phyloP scores from a whole-genome alignment of 371 early-diverging fungal species.

The Rhizopus arrhizus region DNA sequence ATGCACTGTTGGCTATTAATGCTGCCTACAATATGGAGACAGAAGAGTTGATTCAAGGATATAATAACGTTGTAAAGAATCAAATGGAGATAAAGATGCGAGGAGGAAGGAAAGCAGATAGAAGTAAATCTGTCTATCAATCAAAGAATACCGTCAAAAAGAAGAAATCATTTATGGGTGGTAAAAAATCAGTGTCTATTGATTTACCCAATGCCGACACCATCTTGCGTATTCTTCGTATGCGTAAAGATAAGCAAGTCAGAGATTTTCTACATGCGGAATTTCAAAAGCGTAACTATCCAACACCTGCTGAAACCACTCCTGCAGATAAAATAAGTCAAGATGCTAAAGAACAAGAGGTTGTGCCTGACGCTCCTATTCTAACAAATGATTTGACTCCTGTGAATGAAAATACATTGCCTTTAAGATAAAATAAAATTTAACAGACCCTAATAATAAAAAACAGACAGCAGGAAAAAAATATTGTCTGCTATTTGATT shows the following conservation, averaged over 20 bases:
- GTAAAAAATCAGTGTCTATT: slow-evolving; percentile 27
- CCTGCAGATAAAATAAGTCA: slow-evolving; percentile 7
- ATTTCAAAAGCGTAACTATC: slow-evolving; percentile 44
- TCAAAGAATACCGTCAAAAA: slow-evolving; percentile 43
- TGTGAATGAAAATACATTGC: slow-evolving; percentile 15
- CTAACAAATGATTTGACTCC: slow-evolving; percentile 28
- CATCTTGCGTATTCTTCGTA: slow-evolving; percentile 56
- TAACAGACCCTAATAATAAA: too few relatives aligned
- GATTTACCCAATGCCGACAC: slow-evolving; percentile 56
- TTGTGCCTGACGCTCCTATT: slow-evolving; percentile 19
- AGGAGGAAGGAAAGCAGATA: slow-evolving; percentile 45
- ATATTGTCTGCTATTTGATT: too few relatives aligned
- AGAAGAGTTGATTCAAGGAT: slow-evolving; percentile 65
- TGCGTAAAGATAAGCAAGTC: slow-evolving; percentile 52
- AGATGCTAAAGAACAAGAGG: slow-evolving; percentile 8
- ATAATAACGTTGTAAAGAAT: slow-evolving; percentile 49
- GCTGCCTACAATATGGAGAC: slow-evolving; percentile 65
- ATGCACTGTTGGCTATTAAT: slow-evolving; percentile 62
- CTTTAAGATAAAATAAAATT: slow-evolving; percentile 11
- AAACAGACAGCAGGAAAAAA: too few relatives aligned
- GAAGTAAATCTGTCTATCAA: slow-evolving; percentile 48
- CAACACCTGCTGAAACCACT: slow-evolving; percentile 13
- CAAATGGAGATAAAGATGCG: slow-evolving; percentile 41
- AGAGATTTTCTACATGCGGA: slow-evolving; percentile 48
- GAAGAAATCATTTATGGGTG: slow-evolving; percentile 23